Percentiles rank a stretch among this genome's conserved stretches.
phyloP scores from a whole-genome alignment of 768 basidiomycete genomes.

The Leccinum longicurvipes region DNA sequence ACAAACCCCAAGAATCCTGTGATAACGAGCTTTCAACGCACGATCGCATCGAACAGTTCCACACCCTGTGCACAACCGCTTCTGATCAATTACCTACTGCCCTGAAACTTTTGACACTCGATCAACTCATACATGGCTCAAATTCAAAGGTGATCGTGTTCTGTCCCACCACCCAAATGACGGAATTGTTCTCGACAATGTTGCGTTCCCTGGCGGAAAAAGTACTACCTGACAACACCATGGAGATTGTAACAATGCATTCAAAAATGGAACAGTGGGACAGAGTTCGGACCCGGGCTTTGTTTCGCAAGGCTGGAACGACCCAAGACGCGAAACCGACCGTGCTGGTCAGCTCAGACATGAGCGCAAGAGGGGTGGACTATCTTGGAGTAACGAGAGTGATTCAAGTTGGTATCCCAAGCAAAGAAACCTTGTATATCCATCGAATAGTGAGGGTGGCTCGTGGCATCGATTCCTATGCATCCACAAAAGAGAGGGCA shows the following conservation, averaged over 20 bases:
- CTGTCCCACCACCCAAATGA: conserved; percentile 81
- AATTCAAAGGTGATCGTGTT: conserved; percentile 79
- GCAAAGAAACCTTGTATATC: conserved; percentile 66
- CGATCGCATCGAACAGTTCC: conserved; percentile 76
- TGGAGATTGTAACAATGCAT: conserved; percentile 76
- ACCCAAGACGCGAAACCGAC: conserved; percentile 38
- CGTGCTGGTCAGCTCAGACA: conserved; percentile 81
- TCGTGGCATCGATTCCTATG: conserved; percentile 52
- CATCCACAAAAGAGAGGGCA: conserved; percentile 18
- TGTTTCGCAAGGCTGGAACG: conserved; percentile 10
- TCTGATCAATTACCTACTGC: conserved; percentile 75
- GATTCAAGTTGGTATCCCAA: conserved; percentile 86
- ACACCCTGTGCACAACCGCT: conserved; percentile 66
- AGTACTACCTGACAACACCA: conserved; percentile 51
- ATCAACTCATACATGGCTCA: conserved; percentile 70
- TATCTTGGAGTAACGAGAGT: conserved; percentile 87
- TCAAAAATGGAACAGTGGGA: conserved; percentile 49
- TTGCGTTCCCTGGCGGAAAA: conserved; percentile 45
- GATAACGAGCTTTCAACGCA: conserved; percentile 48
- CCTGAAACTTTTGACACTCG: conserved; percentile 78
- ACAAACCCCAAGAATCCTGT: neutral
- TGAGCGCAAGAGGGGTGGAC: conserved; percentile 86
- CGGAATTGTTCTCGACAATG: conserved; percentile 68
- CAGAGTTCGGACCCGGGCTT: conserved; percentile 25
- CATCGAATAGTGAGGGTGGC: conserved; percentile 87